A percentile compares a stretch with the other conserved stretches of the same genome.
phyloP scores from a whole-genome alignment of 108 stramenopile genomes.

The Seminavis robusta region DNA sequence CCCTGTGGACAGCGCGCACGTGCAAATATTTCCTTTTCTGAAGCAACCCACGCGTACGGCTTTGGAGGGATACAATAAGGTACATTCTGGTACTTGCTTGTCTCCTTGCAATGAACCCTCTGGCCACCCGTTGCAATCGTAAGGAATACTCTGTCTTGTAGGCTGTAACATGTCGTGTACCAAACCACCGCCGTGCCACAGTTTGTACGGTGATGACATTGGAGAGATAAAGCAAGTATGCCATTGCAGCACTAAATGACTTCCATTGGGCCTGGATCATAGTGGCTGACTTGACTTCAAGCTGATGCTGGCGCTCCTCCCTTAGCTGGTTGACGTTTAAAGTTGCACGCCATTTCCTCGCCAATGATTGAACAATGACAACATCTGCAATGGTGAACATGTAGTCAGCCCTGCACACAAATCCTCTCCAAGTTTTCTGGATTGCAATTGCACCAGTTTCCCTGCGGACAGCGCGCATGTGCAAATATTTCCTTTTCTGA shows the following conservation, averaged over 20 bases:
- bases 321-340: too few species aligned
- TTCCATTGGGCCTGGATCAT: constrained; percentile 26
- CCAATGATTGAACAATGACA: constrained; percentile 46
- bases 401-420: neutral
- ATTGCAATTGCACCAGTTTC: too few species aligned
- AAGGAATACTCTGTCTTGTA: constrained; percentile 3
- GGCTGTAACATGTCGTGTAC: constrained; percentile 6
- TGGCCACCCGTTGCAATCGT: too few species aligned
- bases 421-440: constrained; percentile 14
- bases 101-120: constrained; percentile 9
- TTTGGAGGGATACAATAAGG: neutral
- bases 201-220: constrained; percentile 68
- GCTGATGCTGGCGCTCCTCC: too few species aligned
- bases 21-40: too few species aligned
- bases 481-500: too few species aligned
- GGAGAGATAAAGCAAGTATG: constrained; percentile 63
- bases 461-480: too few species aligned
- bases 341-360: constrained; percentile 21
- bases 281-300: too few species aligned
- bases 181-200: constrained; percentile 52
- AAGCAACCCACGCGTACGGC: neutral
- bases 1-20: too few species aligned
- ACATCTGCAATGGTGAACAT: constrained; percentile 51
- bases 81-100: neutral
- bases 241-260: constrained; percentile 60